A percentile compares a stretch with the other conserved stretches of the same genome.
phyloP scores from a whole-genome alignment of 208 protist genomes.

The Zelonia costaricensis region DNA sequence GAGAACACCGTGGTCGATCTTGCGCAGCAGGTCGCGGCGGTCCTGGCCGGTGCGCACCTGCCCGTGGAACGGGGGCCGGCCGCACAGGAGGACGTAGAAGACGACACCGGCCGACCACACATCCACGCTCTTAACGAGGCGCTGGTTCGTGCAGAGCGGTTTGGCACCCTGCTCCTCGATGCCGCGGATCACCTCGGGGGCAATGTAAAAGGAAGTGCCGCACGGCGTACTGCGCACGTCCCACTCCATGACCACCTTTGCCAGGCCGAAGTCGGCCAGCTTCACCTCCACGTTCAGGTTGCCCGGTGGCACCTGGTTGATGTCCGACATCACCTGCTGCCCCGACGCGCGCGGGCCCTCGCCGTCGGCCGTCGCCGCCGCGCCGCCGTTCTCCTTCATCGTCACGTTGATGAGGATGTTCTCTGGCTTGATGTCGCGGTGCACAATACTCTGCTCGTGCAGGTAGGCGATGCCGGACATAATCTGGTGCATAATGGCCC shows the following conservation, averaged over 20 bases:
- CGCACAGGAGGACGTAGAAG: slow-evolving; percentile 83
- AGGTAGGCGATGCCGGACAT: slow-evolving; percentile 76
- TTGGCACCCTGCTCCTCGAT: slow-evolving; percentile 84
- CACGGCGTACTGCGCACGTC: slow-evolving; percentile 83
- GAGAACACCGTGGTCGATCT: slow-evolving; percentile 84
- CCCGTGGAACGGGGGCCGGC: slow-evolving; percentile 83
- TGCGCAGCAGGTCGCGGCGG: slow-evolving; percentile 68
- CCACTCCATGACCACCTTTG: slow-evolving; percentile 87
- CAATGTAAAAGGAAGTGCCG: slow-evolving; percentile 91
- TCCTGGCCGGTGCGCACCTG: slow-evolving; percentile 83
- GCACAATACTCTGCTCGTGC: slow-evolving; percentile 80
- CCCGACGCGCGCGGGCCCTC: slow-evolving; percentile 4
- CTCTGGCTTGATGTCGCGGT: slow-evolving; percentile 92
- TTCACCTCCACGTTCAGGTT: slow-evolving; percentile 69
- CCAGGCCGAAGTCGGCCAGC: slow-evolving; percentile 88
- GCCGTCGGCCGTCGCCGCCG: slow-evolving; percentile 2
- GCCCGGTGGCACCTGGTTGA: slow-evolving; percentile 41
- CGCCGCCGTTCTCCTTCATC: slow-evolving; percentile 9
- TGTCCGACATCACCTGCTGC: slow-evolving; percentile 14
- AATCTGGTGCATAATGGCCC: slow-evolving; percentile 68
- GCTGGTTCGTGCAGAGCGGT: slow-evolving; percentile 75
- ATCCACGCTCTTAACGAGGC: slow-evolving; percentile 86
- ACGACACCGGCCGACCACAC: slow-evolving; percentile 89
- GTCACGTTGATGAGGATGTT: slow-evolving; percentile 81
- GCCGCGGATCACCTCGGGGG: slow-evolving; percentile 85